Base-by-base conservation (phyloP, 139 green algal species). In the Haematococcus sp. region DNA sequence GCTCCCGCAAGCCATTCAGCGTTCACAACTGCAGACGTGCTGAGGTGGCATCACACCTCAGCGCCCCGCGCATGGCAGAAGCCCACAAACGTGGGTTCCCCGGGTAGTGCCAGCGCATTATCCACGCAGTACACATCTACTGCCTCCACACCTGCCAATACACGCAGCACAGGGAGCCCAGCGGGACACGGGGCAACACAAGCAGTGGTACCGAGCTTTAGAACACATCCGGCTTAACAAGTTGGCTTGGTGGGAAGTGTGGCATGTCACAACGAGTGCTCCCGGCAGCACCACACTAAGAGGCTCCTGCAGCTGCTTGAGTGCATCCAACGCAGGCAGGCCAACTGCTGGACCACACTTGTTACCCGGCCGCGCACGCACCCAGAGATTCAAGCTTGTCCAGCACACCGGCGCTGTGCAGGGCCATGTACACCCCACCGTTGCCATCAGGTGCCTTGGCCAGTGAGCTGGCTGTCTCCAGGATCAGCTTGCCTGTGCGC, bases 401-500 rank as follows among this genome's bases (percentile, higher is more conserved):
- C 4, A 71, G 43, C 23, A 71, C 22, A 22, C 64, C 64, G 4
- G 25, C 58, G 4, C 35, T 60, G 3, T 73, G 63, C 30, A 99
- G 83, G 0, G 95, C 91, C 25, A 77, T 43, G 83, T 97, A 99
- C 49, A 99, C 75, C 15, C 95, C 95, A 27, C 95, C 95, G 78
- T 99, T 99, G 77, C 95, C 95, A 76, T 99, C 91, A 19, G 95
- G 95, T 2, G 92, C 85, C 67, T 87, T 89, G 28, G 93, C 93
- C 31, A 96, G 23, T 65, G 76, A 34, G 73, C 60, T 71, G 25
- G 25, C 19, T 1, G 70, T 77, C 55, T 90, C 84, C 74, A 97
- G 59, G 76, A 98, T 96, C 54, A 97, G 43, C n/a, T 85, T 79
- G 23, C 95, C 79, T 85, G 59, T 43, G 66, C n/a, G n/a, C n/a